These are phyloP conservation scores for Debaryomyces nepalensis DNA, from an alignment of 1,139 yeast genomes.

Conservation along the genomic window DNA sequence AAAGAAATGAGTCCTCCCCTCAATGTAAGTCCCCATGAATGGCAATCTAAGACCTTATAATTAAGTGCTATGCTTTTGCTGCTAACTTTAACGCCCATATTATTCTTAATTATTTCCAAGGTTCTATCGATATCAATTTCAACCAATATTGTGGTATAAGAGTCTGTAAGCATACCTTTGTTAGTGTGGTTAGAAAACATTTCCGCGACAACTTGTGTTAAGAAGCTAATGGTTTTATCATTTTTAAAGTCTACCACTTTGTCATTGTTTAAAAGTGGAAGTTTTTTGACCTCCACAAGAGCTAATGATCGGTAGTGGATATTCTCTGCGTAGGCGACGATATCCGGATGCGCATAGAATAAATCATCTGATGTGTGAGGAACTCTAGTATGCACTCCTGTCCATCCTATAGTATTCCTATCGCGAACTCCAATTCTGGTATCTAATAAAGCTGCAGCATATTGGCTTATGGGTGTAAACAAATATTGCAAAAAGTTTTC, in stretches of 20 bases:
- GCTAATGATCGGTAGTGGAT: background rate
- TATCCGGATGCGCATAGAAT: slow-evolving; percentile 2
- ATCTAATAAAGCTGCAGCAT: background rate
- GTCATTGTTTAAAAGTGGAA: background rate
- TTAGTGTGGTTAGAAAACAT: no score
- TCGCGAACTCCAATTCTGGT: background rate
- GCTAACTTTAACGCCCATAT: no score
- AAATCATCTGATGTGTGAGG: slow-evolving; percentile 2
- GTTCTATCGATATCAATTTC: no score
- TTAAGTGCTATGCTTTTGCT: no score
- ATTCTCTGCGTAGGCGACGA: background rate
- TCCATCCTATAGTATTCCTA: background rate
- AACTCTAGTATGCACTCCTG: slow-evolving; percentile 5
- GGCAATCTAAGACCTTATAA: background rate
- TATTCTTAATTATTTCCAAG: no score
- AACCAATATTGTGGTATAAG: no score
- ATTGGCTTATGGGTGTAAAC: slow-evolving; percentile 1
- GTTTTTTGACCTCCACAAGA: slow-evolving; percentile 3
- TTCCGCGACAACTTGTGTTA: no score
- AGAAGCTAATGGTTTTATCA: no score
- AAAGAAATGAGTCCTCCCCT: background rate
- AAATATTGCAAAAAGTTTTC: background rate
- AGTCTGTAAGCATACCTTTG: no score
- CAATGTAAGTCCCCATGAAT: background rate
- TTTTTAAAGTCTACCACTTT: no score